Base-by-base conservation (phyloP, 345 rosid genomes). In the Salix koriyanagi region DNA sequence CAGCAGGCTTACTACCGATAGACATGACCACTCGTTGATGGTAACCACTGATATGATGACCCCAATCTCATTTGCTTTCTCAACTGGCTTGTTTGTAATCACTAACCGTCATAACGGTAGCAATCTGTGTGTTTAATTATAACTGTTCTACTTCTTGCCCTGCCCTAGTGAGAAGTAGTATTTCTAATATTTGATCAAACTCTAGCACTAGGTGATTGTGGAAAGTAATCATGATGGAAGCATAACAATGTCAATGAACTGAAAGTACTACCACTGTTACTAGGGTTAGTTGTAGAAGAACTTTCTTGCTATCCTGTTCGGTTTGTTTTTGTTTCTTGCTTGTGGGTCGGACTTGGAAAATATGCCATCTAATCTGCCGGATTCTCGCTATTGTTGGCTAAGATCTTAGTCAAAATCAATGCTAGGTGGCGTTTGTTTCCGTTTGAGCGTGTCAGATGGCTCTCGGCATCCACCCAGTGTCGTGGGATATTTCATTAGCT, bases 1-100 rank as follows among this genome's bases (percentile, higher is more conserved):
- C 93, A 88, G 84, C 91, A 80, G 87, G 96, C 93, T 87, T 91
- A 89, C 90, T 91, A 88, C 91, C 83, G 93, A 87, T 89, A 88
- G 96, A 87, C 81, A 78, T 79, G 87, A 85, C 81, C 21, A 78
- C 82, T 64, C 64, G 86, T 82, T 80, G 90, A 83, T 83, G 90
- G 95, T 91, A 89, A 91, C 90, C 85, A 89, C 95, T 89, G 92
- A 88, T 88, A 85, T 75, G 81, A 83, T 84, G 88, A 86, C 89
- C 77, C 88, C 78, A 48, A 71, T 73, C 84, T 81, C 80, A 68
- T 80, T 85, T 87, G 69, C 82, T 82, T 82, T 84, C 81, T 75
- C 78, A 86, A 84, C 86, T 81, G 84, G 88, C 77, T 83, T 80
- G 91, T 85, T 79, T 91, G 91, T 90, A 89, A 91, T 89, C 87